Evolutionary conservation across 2,329 filamentous ascomycete genomes (phyloP), one percentile per base, ranked within the genome.

Genomic region (Aspergillus viridinutans): DNA sequence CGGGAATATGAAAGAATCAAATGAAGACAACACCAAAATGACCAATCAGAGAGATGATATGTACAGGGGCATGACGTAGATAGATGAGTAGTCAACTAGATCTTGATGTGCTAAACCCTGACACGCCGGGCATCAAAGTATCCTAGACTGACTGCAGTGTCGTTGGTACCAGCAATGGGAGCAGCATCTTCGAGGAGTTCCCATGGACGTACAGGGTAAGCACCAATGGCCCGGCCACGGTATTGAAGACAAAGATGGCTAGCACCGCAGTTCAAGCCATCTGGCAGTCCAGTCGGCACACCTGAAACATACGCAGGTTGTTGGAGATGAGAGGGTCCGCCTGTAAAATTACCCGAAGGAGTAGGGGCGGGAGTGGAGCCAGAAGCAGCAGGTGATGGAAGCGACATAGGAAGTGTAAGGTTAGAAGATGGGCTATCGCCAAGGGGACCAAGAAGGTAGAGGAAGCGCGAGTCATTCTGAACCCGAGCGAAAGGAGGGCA

Each of bases 151-250:
- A 79, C 63, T 21, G 76, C 74, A 3, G 76, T 78, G 57, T 79
- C 76, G 57, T 79, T 79, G n/a, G 68, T 65, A 25, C 76, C 74
- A 23, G 74, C 62, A 20, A 77, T 69, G 1, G 76, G 76, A 20
- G 76, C 75, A 10, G 76, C 72, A 56, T 78, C 76, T 59, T 76
- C 74, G 25, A 79, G 67, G 55, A 78, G 70, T 57, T 79, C 76
- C 76, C 76, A 79, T 28, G 71, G 72, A 23, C 72, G 72, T 9
- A 74, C 59, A 1, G 70, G 69, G 51, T 70, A 76, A 2, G 72
- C 59, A 2, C 73, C 74, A 35, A 72, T 57, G 4, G 68, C 57
- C 23, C 71, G 70, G 9, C 73, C 73, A 28, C 69, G 70, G 32
- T 72, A 66, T 57, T 77, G 73, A 42, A 76, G 61, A 43, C 72